A percentile compares a stretch with the other conserved stretches of the same genome.
These are phyloP conservation scores for Cladosporium sphaerospermum DNA, from an alignment of 2,329 filamentous ascomycete genomes.

Conservation along the genomic window DNA sequence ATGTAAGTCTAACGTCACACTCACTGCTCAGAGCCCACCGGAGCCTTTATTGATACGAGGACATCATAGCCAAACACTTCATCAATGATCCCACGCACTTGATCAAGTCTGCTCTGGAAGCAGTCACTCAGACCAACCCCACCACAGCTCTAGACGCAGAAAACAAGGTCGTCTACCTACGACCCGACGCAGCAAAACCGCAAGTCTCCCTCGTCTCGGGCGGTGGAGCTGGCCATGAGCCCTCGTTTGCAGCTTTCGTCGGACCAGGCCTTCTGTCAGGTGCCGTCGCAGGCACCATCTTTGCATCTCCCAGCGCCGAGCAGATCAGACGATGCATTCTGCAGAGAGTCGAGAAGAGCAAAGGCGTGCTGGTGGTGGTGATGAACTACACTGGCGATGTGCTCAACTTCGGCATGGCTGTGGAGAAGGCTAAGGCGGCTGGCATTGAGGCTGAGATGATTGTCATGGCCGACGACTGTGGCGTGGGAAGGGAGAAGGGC, in stretches of 20 bases:
- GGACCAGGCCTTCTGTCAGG: constrained; percentile 73
- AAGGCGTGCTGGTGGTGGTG: constrained; percentile 79
- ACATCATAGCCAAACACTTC: constrained; percentile 64
- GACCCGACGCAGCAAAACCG: constrained; percentile 47
- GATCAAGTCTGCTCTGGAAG: constrained; percentile 68
- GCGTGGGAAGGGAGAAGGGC: constrained; percentile 71
- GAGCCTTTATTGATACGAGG: not conserved
- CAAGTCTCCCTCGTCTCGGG: constrained; percentile 80
- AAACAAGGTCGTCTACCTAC: constrained; percentile 79
- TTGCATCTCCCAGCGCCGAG: constrained; percentile 73
- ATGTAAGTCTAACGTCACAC: not conserved
- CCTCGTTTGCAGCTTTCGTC: constrained; percentile 79
- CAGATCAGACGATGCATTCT: constrained; percentile 74
- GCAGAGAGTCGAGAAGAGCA: constrained; percentile 61
- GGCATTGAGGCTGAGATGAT: constrained; percentile 80
- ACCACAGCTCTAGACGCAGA: constrained; percentile 68
- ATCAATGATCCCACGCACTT: constrained; percentile 76
- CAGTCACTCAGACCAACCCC: constrained; percentile 77
- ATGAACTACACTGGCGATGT: constrained; percentile 68
- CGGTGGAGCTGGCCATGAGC: constrained; percentile 85
- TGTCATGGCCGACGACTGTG: constrained; percentile 85
- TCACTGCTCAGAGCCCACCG: not conserved
- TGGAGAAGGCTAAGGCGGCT: constrained; percentile 80
- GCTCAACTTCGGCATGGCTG: constrained; percentile 87
- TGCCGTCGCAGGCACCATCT: constrained; percentile 80